These are phyloP conservation scores for Rhizomucor miehei DNA, from an alignment of 371 early-diverging fungal genomes.

Conservation along the genomic window DNA sequence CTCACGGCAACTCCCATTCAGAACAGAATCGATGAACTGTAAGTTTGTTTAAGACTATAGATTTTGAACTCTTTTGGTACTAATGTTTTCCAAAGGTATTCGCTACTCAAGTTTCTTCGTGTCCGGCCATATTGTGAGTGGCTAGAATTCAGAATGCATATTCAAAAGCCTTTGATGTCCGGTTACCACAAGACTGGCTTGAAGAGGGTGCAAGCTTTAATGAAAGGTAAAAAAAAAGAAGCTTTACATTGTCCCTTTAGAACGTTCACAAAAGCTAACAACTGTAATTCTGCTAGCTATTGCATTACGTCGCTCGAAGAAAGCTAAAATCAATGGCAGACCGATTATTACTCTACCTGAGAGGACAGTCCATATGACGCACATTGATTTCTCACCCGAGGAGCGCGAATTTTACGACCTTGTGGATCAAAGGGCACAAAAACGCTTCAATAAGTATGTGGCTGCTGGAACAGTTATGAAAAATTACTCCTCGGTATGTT, in stretches of 20 bases:
- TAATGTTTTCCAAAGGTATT: slow-evolving; percentile 93
- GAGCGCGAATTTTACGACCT: slow-evolving; percentile 50
- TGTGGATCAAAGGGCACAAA: slow-evolving; percentile 43
- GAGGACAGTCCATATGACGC: slow-evolving; percentile 52
- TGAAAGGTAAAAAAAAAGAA: slow-evolving; percentile 25
- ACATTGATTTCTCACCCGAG: slow-evolving; percentile 49
- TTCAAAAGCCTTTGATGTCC: slow-evolving; percentile 26
- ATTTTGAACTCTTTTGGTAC: slow-evolving; percentile 20
- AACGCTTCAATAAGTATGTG: slow-evolving; percentile 40
- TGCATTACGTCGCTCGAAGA: slow-evolving; percentile 66
- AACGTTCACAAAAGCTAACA: too few relatives aligned
- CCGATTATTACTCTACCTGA: slow-evolving; percentile 62
- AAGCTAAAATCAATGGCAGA: slow-evolving; percentile 52
- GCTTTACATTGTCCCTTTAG: too few relatives aligned
- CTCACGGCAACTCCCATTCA: slow-evolving; percentile 80
- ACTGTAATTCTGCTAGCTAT: slow-evolving; percentile 12
- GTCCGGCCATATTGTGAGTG: slow-evolving; percentile 63
- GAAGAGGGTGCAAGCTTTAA: slow-evolving; percentile 29
- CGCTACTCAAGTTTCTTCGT: slow-evolving; percentile 76
- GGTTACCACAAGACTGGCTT: slow-evolving; percentile 29
- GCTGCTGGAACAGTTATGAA: slow-evolving; percentile 39
- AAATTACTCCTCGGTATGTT: slow-evolving; percentile 51
- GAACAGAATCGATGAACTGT: slow-evolving; percentile 75
- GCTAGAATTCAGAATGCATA: slow-evolving; percentile 52
- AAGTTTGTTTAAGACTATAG: too few relatives aligned